Conservation (phyloP, 75 land plant genomes). For the Picea glauca region DNA sequence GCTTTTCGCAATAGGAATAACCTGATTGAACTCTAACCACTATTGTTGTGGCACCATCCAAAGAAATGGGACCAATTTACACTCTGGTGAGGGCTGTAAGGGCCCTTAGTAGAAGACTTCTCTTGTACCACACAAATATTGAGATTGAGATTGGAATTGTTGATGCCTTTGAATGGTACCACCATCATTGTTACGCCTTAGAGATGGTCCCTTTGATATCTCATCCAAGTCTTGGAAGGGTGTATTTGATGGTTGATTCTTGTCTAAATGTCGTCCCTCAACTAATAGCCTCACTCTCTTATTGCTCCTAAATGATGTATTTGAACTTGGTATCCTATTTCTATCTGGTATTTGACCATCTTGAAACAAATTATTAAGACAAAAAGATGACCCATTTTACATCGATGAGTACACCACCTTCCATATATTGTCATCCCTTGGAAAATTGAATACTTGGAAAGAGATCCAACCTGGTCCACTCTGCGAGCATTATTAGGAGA, state of each 20-base stretch:
- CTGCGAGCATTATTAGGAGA: slow-evolving; percentile 25
- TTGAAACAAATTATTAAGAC: slow-evolving; percentile 85
- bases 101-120: slow-evolving; percentile 11
- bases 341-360: no score
- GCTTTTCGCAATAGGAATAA: no score
- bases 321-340: neutral
- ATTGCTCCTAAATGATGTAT: neutral
- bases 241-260: no score
- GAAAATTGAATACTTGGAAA: slow-evolving; percentile 48
- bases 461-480: slow-evolving; percentile 14
- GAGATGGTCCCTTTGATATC: neutral
- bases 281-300: neutral
- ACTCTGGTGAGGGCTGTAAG: neutral
- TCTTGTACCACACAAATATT: neutral
- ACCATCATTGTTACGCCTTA: neutral
- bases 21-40: slow-evolving; percentile 50
- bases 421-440: slow-evolving; percentile 78
- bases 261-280: slow-evolving; percentile 1
- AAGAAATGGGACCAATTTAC: slow-evolving; percentile 23
- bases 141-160: slow-evolving; percentile 6
- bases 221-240: no score
- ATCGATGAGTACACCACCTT: slow-evolving; percentile 66
- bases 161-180: slow-evolving; percentile 1
- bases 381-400: slow-evolving; percentile 62
- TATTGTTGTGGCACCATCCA: slow-evolving; percentile 34